Conservation (phyloP, 2,329 filamentous ascomycete species). For the Daldinia eschscholtzii region DNA sequence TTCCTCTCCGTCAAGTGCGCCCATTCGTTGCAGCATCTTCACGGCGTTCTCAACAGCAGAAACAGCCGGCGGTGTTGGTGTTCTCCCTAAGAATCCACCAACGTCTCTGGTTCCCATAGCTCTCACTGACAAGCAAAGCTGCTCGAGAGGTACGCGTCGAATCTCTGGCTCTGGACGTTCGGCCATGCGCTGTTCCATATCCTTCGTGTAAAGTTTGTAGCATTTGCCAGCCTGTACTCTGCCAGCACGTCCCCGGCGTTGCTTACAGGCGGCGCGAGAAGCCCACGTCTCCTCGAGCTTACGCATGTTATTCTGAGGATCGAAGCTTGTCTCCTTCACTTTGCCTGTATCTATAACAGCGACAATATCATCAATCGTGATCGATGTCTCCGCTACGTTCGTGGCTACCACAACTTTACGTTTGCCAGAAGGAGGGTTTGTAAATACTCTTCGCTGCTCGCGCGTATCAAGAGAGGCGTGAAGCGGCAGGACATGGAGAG, state of each 20-base stretch:
- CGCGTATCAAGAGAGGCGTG: constrained; percentile 91
- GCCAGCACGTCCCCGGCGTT: constrained; percentile 91
- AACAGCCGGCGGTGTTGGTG: constrained; percentile 88
- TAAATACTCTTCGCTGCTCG: constrained; percentile 91
- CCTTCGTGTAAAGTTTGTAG: constrained; percentile 94
- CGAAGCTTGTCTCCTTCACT: constrained; percentile 97
- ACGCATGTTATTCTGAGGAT: constrained; percentile 92
- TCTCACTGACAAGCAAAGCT: constrained; percentile 92
- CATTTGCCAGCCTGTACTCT: constrained; percentile 91
- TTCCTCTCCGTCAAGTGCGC: constrained; percentile 86
- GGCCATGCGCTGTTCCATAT: constrained; percentile 86
- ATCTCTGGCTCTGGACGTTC: constrained; percentile 95
- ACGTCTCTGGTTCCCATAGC: constrained; percentile 94
- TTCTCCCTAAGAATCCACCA: constrained; percentile 82
- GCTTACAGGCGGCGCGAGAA: constrained; percentile 92
- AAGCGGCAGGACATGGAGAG: constrained; percentile 83
- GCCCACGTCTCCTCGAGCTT: constrained; percentile 96
- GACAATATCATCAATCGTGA: constrained; percentile 97
- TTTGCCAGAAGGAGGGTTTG: constrained; percentile 78
- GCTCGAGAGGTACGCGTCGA: constrained; percentile 89
- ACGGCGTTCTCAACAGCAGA: constrained; percentile 89
- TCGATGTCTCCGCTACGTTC: constrained; percentile 97
- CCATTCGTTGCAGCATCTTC: constrained; percentile 82
- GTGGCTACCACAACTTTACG: constrained; percentile 95
- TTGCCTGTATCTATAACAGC: constrained; percentile 95